Conservation (phyloP, 305 asterid species). For the Fraxinus greggii region DNA sequence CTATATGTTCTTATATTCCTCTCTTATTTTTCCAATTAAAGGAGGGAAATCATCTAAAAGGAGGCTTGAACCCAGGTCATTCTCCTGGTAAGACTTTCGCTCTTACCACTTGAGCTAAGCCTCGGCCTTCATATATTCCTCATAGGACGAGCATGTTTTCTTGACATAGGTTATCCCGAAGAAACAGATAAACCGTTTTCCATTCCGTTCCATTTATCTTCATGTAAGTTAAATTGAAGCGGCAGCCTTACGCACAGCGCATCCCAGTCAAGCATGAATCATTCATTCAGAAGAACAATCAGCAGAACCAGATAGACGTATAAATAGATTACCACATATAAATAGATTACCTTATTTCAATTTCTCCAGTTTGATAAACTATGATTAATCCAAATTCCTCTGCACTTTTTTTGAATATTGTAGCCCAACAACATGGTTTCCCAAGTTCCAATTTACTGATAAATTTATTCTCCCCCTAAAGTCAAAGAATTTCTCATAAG, state of each 20-base stretch:
- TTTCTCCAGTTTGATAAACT: slow-evolving; percentile 75
- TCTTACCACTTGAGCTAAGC: background rate
- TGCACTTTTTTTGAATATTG: slow-evolving; percentile 55
- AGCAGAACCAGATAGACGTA: slow-evolving; percentile 12
- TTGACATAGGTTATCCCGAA: background rate
- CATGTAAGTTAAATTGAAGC: slow-evolving; percentile 6
- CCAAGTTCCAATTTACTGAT: slow-evolving; percentile 52
- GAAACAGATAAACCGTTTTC: background rate
- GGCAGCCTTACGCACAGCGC: background rate
- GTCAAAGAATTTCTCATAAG: slow-evolving; percentile 28
- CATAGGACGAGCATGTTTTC: background rate
- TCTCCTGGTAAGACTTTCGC: background rate
- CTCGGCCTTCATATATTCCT: background rate
- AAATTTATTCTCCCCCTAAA: slow-evolving; percentile 53
- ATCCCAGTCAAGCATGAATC: slow-evolving; percentile 17
- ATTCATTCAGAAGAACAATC: background rate
- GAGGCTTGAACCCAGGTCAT: background rate
- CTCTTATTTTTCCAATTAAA: background rate
- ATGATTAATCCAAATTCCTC: slow-evolving; percentile 54
- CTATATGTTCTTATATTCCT: background rate
- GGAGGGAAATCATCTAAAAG: background rate
- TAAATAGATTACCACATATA: slow-evolving; percentile 42
- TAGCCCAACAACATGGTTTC: slow-evolving; percentile 77
- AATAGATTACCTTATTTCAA: slow-evolving; percentile 67
- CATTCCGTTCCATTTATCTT: background rate